These are phyloP conservation scores for Amoebophrya sp. DNA, from an alignment of 169 alveolate species.

Conservation along the genomic window DNA sequence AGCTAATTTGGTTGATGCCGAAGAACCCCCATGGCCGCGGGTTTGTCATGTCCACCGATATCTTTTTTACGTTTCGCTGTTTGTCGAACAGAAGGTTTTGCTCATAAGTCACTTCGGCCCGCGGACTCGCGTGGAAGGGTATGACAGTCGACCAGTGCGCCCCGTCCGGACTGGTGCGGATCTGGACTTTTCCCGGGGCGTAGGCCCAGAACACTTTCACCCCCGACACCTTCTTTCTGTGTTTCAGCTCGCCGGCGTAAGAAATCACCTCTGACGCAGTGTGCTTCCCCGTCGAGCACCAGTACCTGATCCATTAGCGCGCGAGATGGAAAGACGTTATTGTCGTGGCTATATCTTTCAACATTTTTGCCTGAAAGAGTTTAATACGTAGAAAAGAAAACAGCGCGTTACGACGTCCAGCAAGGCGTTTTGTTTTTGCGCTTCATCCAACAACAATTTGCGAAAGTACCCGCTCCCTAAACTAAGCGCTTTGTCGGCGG, in stretches of 20 bases:
- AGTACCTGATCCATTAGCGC: too few species aligned
- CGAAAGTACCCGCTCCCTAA: neutral
- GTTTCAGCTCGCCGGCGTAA: neutral
- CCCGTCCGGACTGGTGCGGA: neutral
- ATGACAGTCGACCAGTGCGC: neutral
- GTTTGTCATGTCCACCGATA: neutral
- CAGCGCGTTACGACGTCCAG: too few species aligned
- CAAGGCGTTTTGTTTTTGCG: too few species aligned
- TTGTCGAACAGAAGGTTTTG: neutral
- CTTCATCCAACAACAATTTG: too few species aligned
- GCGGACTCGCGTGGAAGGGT: neutral
- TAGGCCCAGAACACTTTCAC: neutral
- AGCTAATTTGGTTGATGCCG: neutral
- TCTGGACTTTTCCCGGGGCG: neutral
- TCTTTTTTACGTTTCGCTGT: neutral
- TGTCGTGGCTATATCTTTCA: too few species aligned
- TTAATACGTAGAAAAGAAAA: too few species aligned
- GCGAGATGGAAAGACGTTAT: too few species aligned
- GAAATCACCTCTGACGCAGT: neutral
- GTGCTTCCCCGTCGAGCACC: neutral
- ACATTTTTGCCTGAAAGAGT: too few species aligned
- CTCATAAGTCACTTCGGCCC: neutral
- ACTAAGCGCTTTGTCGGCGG: neutral
- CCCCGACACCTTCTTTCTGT: neutral
- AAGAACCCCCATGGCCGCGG: neutral